These are phyloP conservation scores for Brachypodium distachyon DNA, from an alignment of 202 grass and related monocot genomes.

Conservation along the genomic window DNA sequence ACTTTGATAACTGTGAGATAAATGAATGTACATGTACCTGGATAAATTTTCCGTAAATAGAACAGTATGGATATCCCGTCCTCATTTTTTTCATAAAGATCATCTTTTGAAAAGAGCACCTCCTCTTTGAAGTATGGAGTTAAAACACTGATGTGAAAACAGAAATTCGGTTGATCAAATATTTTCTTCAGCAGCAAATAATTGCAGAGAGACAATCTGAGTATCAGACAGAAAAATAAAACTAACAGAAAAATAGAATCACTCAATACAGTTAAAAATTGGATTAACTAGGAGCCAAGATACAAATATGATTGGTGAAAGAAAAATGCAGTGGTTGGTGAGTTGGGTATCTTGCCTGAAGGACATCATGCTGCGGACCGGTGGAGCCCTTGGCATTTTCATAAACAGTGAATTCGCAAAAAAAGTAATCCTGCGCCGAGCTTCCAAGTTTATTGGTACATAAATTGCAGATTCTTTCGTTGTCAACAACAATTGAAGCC, in stretches of 20 bases:
- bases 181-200: neutral
- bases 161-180: conserved; percentile 9
- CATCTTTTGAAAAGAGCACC: conserved; percentile 43
- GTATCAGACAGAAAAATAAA: neutral
- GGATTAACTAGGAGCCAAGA: neutral
- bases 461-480: conserved; percentile 98
- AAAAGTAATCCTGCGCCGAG: conserved; percentile 93
- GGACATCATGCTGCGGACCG: conserved; percentile 76
- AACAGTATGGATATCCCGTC: conserved; percentile 75
- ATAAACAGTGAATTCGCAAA: conserved; percentile 99
- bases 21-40: conserved; percentile 28
- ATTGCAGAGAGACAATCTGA: neutral
- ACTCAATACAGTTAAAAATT: neutral
- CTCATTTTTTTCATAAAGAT: conserved; percentile 58
- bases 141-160: conserved; percentile 49
- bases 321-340: neutral
- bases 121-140: conserved; percentile 85
- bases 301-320: neutral
- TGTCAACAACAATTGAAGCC: conserved; percentile 84
- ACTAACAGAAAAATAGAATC: neutral
- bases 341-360: conserved; percentile 58
- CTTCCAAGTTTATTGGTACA: conserved; percentile 76
- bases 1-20: neutral
- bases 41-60: conserved; percentile 69
- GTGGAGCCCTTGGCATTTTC: conserved; percentile 72